Base-by-base conservation (phyloP, 2,329 filamentous ascomycete species). In the Hypoxylon sp. region DNA sequence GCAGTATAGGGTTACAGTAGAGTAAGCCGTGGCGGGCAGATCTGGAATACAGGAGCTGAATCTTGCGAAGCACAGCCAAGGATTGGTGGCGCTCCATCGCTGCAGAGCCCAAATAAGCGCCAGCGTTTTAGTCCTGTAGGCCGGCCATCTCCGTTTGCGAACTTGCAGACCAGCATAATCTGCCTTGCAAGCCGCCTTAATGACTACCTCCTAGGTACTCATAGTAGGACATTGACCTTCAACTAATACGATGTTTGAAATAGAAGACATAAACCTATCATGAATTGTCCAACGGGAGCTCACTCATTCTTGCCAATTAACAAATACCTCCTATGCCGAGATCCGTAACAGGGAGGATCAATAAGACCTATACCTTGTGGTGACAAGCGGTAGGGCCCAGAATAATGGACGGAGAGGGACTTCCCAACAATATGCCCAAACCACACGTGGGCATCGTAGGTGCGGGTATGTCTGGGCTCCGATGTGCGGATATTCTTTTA, bases 391-490 rank as follows among this genome's bases (percentile, higher is more conserved):
- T 12, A 45, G 24, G 8, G 33, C 16, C n/a, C 20, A 42, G 42
- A 55, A 33, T 14, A 26, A 3, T 53, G 26, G 24, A 14, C 4
- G 45, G 16, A 16, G 16, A 20, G 3, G 40, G 20, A 8, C 16
- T 40, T 14, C 33, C 12, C 32, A 38, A 48, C 20, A 32, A 38
- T 4, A 64, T 22, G 36, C 59, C 63, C 12, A 65, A 24, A 40
- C 61, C 61, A 14, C 67, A 68, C 51, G 77, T 87, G 20, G 80
- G 84, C 45, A 78, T 89, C 38, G 78, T 89, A 2, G 86, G 86
- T 12, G 85, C 85, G 22, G 86, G 87, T 4, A 79, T 88, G 28
- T 81, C 85, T 12, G 86, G 86, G 1, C 76, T 88, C 52, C 79
- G 85, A 64, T 86, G 84, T 69, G 85, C 86, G 24, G 85, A 87